Base-by-base conservation (phyloP, 176 grass and related monocot genomes). In the Tillandsia fasciculata region DNA sequence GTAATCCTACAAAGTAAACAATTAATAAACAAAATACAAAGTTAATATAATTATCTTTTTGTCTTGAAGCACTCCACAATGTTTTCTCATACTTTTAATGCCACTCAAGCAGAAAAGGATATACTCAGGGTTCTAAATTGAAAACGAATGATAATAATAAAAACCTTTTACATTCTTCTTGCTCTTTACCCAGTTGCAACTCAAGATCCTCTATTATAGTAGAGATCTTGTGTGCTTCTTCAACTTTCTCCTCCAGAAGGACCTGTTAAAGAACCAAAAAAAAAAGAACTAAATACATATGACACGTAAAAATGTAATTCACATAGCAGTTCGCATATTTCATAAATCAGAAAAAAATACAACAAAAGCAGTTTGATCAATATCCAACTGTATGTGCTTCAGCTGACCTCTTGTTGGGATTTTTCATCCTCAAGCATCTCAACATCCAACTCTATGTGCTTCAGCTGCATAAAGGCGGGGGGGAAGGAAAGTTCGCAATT, bases 121-220 rank as follows among this genome's bases (percentile, higher is more conserved):
- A 13, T 11, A 2, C 4, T 2, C 64, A 65, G 2, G n/a, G n/a
- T 61, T 61, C 12, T 26, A 42, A 42, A 42, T 42, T 65, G 1
- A 33, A 66, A 20, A 47, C 50, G 13, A 18, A 2, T 67, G 11
- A 52, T 68, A 26, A 22, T 76, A 82, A 79, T 57, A 9, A 5
- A 67, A 61, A 93, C 90, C 91, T 95, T 82, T 68, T 80, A 58
- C 70, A 90, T 70, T 82, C 76, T 56, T 90, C 73, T 80, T 78
- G 88, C 63, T 82, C 84, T 69, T 84, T 77, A 48, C 53, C 77
- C 76, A 95, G 63, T 66, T 95, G 78, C 2, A 58, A 82, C 74
- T 90, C 91, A 80, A 95, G 78, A 80, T 95, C 63, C 22, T 72
- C 91, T 67, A 87, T 76, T 80, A 56, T 79, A 80, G 53, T 72